Evolutionary conservation across 805 yeast species (phyloP).

Genomic region (Tetrapisispora phaffii): DNA sequence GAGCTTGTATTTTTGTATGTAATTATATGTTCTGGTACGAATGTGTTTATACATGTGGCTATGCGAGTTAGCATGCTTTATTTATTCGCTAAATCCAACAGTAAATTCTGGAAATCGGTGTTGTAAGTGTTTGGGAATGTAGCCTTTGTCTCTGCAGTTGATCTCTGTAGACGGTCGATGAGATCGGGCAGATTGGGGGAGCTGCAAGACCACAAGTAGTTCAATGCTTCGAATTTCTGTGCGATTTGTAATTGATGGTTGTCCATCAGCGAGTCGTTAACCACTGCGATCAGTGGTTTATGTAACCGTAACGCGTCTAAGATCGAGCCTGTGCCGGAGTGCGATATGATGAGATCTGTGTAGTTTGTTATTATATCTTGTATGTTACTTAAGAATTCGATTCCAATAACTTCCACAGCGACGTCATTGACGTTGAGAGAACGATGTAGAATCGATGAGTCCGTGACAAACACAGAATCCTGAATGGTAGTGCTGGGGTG

Average conservation of each 20-base stretch:
- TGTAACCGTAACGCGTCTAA: conserved; percentile 56
- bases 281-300: conserved; percentile 57
- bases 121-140: conserved; percentile 13
- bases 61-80: no score
- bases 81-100: conserved; percentile 3
- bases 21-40: no score
- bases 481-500: neutral
- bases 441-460: neutral
- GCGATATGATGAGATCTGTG: conserved; percentile 64
- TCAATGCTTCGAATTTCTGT: conserved; percentile 34
- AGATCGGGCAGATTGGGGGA: conserved; percentile 7
- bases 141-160: conserved; percentile 3
- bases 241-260: conserved; percentile 82
- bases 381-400: conserved; percentile 8
- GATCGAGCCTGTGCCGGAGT: conserved; percentile 89
- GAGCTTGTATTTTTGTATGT: no score
- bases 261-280: conserved; percentile 67
- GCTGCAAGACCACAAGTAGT: conserved; percentile 22
- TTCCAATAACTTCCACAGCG: conserved; percentile 6
- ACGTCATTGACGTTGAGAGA: neutral
- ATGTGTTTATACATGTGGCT: neutral
- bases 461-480: neutral
- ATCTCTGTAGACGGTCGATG: conserved; percentile 6
- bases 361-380: conserved; percentile 6
- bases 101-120: conserved; percentile 9